These are phyloP conservation scores for Phoenix roebelenii DNA, from an alignment of 176 grass and related monocot species.

Conservation along the genomic window DNA sequence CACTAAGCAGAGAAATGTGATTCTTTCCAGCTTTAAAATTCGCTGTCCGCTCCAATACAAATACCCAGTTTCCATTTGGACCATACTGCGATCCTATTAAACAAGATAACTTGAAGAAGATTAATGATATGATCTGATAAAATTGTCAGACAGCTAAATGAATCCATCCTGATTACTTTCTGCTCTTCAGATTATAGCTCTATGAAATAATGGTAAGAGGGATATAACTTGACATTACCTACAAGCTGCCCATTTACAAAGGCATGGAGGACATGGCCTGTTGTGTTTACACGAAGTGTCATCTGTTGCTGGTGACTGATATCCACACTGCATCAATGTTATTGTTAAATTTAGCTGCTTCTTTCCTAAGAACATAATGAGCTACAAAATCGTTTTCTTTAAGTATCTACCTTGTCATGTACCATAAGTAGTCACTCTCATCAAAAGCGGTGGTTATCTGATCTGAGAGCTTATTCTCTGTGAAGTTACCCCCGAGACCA, in stretches of 20 bases:
- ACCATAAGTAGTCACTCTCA: conserved; percentile 86
- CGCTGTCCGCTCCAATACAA: too few relatives aligned
- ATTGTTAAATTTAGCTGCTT: not conserved
- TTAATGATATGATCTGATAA: too few relatives aligned
- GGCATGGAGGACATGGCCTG: conserved; percentile 29
- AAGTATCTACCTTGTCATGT: conserved; percentile 48
- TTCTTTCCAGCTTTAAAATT: too few relatives aligned
- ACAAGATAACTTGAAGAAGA: too few relatives aligned
- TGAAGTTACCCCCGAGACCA: conserved; percentile 3
- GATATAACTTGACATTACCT: conserved; percentile 8
- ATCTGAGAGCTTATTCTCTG: conserved; percentile 28
- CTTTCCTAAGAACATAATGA: not conserved
- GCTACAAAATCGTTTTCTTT: not conserved
- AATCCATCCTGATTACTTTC: too few relatives aligned
- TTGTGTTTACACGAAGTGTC: conserved; percentile 24
- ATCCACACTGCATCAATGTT: conserved; percentile 15
- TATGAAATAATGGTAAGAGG: not conserved
- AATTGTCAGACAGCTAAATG: too few relatives aligned
- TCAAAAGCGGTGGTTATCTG: conserved; percentile 31
- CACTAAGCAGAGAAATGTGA: too few relatives aligned
- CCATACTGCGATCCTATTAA: too few relatives aligned
- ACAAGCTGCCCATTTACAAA: conserved; percentile 27
- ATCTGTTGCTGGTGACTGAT: conserved; percentile 3
- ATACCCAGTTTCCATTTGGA: too few relatives aligned
- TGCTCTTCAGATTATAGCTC: too few relatives aligned